Evolutionary conservation across 257 asterid species (phyloP), one percentile per base, ranked within the genome.

Genomic region (Eucommia ulmoides): DNA sequence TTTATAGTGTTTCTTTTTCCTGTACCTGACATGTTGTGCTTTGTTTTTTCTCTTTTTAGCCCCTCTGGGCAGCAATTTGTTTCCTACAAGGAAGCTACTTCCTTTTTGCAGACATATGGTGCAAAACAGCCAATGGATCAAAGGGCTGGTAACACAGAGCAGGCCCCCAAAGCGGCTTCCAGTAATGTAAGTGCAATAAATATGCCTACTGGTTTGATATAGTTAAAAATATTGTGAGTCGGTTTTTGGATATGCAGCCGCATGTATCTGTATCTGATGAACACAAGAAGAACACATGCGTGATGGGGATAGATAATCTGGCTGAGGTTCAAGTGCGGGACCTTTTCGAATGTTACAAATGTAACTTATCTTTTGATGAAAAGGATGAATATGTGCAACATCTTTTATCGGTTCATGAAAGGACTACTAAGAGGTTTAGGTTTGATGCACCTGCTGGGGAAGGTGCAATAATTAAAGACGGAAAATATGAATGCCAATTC

Each of bases 71-170:
- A 79, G 57, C 96, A 91, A 23, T 73, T 86, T 67, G 8, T 77
- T 53, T 83, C 99, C 49, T 91, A 96, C 84, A 79, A 68, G 74
- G 99, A 86, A 63, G 96, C 82, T 49, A 76, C 95, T 3, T 71
- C 89, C 65, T 71, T 67, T 72, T 74, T 83, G 72, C 68, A 64
- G 65, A 61, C 44, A 49, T 44, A 51, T 50, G 74, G 55, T 52
- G 73, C 61, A 23, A 58, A 54, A 62, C 84, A 60, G 60, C 68
- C 56, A 35, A 62, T 49, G 60, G 84, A 78, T 53, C 78, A 57
- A 65, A 74, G 62, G 60, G 54, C 67, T 45, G 61, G 56, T 53
- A 71, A 65, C 65, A 66, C 66, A 55, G 78, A 64, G 51, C 84
- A 66, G 60, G 61, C 71, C 3, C 47, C 56, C 66, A 74, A 38